Percentiles rank a stretch among this genome's conserved stretches.
These are phyloP conservation scores for Aphelidium insulamus DNA, from an alignment of 371 early-diverging fungal genomes.

Conservation along the genomic window DNA sequence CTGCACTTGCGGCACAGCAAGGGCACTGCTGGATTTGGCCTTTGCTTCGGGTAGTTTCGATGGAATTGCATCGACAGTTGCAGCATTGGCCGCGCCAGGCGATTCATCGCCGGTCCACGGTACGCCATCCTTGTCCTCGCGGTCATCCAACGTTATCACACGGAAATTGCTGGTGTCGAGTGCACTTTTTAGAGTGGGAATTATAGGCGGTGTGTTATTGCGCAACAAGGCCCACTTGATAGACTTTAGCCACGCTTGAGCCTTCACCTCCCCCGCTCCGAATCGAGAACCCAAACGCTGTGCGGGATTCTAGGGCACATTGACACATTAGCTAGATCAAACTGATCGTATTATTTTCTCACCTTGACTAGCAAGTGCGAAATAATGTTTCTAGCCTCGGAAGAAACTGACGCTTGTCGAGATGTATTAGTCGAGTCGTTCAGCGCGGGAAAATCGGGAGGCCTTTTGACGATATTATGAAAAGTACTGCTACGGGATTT, in stretches of 20 bases:
- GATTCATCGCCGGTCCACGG: no score
- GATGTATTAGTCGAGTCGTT: slow-evolving; percentile 1
- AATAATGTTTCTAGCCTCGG: slow-evolving; percentile 19
- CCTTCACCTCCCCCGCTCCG: slow-evolving; percentile 85
- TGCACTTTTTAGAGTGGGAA: slow-evolving; percentile 30
- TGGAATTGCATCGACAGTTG: no score
- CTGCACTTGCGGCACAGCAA: no score
- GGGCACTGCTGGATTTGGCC: no score
- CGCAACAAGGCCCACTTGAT: slow-evolving; percentile 82
- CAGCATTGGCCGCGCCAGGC: no score
- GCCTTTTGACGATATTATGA: slow-evolving; percentile 48
- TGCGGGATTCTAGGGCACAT: no score
- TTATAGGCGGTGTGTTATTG: slow-evolving; percentile 66
- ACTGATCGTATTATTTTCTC: no score
- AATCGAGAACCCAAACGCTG: slow-evolving; percentile 61
- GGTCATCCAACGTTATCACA: no score
- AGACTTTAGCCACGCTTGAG: slow-evolving; percentile 74
- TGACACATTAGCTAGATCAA: no score
- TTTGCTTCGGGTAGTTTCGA: no score
- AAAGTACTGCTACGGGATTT: slow-evolving; percentile 66
- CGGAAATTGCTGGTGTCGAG: no score
- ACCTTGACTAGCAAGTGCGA: slow-evolving; percentile 61
- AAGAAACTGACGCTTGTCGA: background rate
- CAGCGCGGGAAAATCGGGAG: slow-evolving; percentile 38
- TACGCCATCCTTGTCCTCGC: no score